Evolutionary conservation across 2,329 filamentous ascomycete genomes (phyloP).

Genomic region (Alternaria sp.): DNA sequence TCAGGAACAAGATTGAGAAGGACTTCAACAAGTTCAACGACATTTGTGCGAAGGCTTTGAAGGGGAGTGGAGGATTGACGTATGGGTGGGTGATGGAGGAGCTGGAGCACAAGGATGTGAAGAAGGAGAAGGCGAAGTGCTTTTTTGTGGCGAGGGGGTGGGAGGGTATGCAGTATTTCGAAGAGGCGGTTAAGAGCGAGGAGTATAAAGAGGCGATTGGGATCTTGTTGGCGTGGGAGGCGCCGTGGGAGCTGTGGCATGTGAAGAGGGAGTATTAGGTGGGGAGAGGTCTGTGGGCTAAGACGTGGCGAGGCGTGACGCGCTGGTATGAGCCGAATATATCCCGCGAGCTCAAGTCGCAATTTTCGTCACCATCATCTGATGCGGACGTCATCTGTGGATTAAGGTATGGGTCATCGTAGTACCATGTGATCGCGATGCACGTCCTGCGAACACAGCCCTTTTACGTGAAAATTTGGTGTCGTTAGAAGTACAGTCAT

Average conservation of each 20-base stretch:
- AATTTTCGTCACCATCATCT: background rate
- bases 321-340: background rate
- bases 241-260: constrained; percentile 5
- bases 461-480: background rate
- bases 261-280: constrained; percentile 2
- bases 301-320: background rate
- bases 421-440: background rate
- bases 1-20: background rate
- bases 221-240: constrained; percentile 1
- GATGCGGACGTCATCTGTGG: background rate
- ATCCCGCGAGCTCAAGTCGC: background rate
- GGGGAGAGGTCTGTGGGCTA: background rate
- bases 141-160: constrained; percentile 10
- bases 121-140: background rate
- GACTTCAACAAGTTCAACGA: background rate
- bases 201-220: constrained; percentile 2
- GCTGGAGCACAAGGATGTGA: constrained; percentile 2
- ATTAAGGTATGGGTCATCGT: background rate
- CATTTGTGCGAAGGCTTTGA: background rate
- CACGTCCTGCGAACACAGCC: background rate
- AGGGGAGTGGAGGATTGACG: background rate
- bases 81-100: constrained; percentile 10
- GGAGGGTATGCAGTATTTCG: constrained; percentile 10
- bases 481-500: background rate
- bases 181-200: background rate